Evolutionary conservation across 306 rosid species (phyloP).

Genomic region (Pyrus bretschneideri): DNA sequence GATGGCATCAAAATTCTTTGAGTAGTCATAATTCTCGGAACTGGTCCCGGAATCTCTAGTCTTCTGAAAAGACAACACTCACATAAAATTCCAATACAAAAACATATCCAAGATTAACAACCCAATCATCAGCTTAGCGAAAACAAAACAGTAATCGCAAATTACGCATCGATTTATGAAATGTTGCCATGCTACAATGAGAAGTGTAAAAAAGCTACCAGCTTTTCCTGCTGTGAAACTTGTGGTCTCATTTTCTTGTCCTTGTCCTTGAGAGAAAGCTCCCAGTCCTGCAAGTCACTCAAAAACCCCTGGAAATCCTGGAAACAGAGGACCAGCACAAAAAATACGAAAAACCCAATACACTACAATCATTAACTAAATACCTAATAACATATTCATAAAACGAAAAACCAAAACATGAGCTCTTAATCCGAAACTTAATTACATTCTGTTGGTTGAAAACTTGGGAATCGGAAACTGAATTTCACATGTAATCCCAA

Average conservation of each 20-base stretch:
- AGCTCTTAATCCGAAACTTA: background rate
- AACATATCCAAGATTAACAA: background rate
- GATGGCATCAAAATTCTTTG: conserved; percentile 37
- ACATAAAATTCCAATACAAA: conserved; percentile 13
- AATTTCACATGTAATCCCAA: background rate
- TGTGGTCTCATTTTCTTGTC: conserved; percentile 36
- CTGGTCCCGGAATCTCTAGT: conserved; percentile 25
- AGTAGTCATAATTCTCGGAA: conserved; percentile 35
- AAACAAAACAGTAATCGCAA: background rate
- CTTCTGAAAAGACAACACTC: conserved; percentile 32
- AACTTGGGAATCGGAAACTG: background rate
- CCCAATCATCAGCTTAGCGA: background rate
- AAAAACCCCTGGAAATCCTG: conserved; percentile 95
- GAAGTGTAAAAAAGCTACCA: conserved; percentile 25
- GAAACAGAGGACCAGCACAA: conserved; percentile 10
- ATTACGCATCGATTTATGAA: background rate
- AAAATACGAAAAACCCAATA: background rate
- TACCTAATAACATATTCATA: background rate
- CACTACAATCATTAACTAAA: background rate
- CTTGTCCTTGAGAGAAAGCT: conserved; percentile 61
- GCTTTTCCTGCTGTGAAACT: conserved; percentile 34
- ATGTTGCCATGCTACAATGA: background rate
- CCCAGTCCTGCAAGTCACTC: conserved; percentile 97
- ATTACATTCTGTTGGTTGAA: background rate
- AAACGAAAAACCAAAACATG: background rate